Conservation (phyloP, 352 stramenopile species). For the Plasmopara viticola region DNA sequence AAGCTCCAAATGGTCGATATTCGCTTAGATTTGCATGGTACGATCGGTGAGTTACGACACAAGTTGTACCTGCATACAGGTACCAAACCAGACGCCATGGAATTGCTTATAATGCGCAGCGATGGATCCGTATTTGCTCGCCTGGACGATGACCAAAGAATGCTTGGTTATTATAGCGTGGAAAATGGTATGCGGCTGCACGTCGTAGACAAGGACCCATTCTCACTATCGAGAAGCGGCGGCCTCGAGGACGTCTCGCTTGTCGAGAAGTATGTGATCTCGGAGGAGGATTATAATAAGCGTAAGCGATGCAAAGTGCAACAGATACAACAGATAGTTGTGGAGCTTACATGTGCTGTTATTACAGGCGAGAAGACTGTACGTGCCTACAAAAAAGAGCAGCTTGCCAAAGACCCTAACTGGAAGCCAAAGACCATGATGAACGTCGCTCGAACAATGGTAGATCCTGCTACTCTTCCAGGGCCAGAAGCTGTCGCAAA, state of each 20-base stretch:
- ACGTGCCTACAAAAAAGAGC: slow-evolving; percentile 93
- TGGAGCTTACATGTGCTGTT: too few relatives aligned
- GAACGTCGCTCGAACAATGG: slow-evolving; percentile 30
- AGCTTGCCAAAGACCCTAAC: slow-evolving; percentile 93
- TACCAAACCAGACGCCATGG: slow-evolving; percentile 89
- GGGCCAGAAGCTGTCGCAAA: slow-evolving; percentile 64
- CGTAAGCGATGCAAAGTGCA: slow-evolving; percentile 37
- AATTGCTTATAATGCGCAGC: slow-evolving; percentile 51
- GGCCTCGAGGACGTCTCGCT: slow-evolving; percentile 95
- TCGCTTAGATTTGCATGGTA: slow-evolving; percentile 91
- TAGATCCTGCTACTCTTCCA: slow-evolving; percentile 36
- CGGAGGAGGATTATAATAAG: slow-evolving; percentile 98
- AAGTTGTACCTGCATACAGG: slow-evolving; percentile 95
- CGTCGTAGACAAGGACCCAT: slow-evolving; percentile 95
- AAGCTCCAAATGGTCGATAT: slow-evolving; percentile 95
- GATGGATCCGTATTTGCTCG: slow-evolving; percentile 42
- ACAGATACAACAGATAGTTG: not conserved
- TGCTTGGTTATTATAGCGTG: slow-evolving; percentile 90
- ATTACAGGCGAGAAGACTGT: slow-evolving; percentile 91
- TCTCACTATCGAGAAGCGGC: slow-evolving; percentile 91
- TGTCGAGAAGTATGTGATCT: slow-evolving; percentile 98
- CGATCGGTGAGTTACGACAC: slow-evolving; percentile 83
- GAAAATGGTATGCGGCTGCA: slow-evolving; percentile 92
- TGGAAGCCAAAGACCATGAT: slow-evolving; percentile 89
- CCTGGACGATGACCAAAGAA: slow-evolving; percentile 72